These are phyloP conservation scores for Gnomoniopsis smithogilvyi DNA, from an alignment of 2,329 filamentous ascomycete species.

Conservation along the genomic window DNA sequence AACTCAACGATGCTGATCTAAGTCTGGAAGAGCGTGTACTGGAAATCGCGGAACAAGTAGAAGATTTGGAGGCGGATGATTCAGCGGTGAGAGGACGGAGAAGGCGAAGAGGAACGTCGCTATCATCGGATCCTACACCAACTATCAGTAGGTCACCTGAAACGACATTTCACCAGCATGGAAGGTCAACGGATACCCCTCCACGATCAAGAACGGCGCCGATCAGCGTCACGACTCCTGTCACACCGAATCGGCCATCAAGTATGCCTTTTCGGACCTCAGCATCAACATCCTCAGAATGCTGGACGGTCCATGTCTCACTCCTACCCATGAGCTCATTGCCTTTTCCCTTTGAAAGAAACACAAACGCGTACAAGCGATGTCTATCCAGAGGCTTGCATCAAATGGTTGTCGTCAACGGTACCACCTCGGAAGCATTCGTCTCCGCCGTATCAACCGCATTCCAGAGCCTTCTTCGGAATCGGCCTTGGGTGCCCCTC, in stretches of 20 bases:
- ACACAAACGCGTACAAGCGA: conserved; percentile 58
- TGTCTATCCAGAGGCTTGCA: conserved; percentile 59
- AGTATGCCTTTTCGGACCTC: conserved; percentile 21
- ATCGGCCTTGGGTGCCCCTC: conserved; percentile 54
- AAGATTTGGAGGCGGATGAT: conserved; percentile 11
- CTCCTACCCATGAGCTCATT: conserved; percentile 51
- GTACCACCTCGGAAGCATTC: conserved; percentile 47
- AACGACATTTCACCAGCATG: conserved; percentile 9
- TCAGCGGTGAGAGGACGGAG: conserved; percentile 23
- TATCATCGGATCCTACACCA: conserved; percentile 8
- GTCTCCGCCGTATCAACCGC: conserved; percentile 43
- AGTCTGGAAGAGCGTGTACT: conserved; percentile 54
- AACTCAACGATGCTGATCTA: conserved; percentile 48
- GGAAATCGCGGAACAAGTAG: conserved; percentile 39
- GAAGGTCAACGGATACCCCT: conserved; percentile 20
- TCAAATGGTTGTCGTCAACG: conserved; percentile 52
- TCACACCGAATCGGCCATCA: conserved; percentile 16
- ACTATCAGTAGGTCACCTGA: background rate
- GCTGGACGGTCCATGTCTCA: conserved; percentile 60
- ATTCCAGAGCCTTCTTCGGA: conserved; percentile 47
- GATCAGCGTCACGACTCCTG: background rate
- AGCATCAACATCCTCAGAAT: conserved; percentile 28
- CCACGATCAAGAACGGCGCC: background rate
- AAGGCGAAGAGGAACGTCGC: conserved; percentile 19
- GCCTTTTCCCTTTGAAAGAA: conserved; percentile 60